Conservation (phyloP, 305 asterid genomes). For the Solanum hybrid region DNA sequence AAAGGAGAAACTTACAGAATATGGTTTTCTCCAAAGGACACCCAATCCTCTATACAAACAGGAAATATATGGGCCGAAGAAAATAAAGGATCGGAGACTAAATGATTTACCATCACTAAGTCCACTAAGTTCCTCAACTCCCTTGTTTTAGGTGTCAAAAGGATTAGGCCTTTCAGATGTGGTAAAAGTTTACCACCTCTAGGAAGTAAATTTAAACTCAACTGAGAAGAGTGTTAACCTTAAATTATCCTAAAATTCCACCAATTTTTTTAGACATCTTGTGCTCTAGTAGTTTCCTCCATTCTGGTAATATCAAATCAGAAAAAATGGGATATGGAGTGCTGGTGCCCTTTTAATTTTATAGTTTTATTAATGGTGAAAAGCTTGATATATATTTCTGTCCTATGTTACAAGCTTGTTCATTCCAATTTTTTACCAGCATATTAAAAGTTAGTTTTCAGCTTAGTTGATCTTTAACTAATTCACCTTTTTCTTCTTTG, state of each 20-base stretch:
- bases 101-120: background rate
- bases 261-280: background rate
- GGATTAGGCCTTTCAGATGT: background rate
- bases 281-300: background rate
- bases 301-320: background rate
- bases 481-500: conserved; percentile 13
- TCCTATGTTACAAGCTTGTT: background rate
- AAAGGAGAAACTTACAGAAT: background rate
- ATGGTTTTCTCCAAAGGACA: background rate
- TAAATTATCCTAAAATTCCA: background rate
- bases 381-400: background rate
- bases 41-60: background rate
- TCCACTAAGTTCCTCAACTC: background rate
- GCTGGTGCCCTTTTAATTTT: background rate
- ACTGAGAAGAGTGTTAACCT: background rate
- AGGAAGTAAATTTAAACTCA: background rate
- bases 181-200: background rate
- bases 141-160: background rate
- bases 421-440: background rate
- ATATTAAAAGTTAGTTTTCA: background rate
- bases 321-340: background rate
- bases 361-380: background rate
- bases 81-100: background rate
- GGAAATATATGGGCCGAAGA: background rate
- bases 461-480: background rate